Evolutionary conservation across 176 grass and related monocot species (phyloP).

Genomic region (Triticum monococcum): DNA sequence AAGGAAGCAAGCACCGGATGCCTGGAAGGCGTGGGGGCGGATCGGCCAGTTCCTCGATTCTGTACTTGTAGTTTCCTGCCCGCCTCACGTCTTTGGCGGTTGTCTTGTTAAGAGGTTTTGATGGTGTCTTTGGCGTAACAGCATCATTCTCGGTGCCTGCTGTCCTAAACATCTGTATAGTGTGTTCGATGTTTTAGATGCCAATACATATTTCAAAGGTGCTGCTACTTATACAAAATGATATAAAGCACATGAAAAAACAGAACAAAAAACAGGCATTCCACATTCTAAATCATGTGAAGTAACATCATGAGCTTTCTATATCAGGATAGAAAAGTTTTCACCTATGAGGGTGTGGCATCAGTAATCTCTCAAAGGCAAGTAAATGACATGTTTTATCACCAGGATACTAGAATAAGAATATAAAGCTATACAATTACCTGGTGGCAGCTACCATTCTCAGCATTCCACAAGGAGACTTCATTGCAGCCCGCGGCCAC

Average conservation of each 20-base stretch:
- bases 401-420: not conserved
- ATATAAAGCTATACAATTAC: conserved; percentile 38
- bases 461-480: conserved; percentile 94
- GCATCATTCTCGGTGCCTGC: conserved; percentile 70
- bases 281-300: not conserved
- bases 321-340: not conserved
- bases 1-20: conserved; percentile 85
- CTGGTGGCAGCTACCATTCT: conserved; percentile 98
- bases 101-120: conserved; percentile 56
- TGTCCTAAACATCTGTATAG: conserved; percentile 77
- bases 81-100: conserved; percentile 55
- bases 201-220: not conserved
- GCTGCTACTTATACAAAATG: not conserved
- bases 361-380: not conserved
- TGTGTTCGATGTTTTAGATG: conserved; percentile 28
- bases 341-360: not conserved
- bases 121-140: conserved; percentile 49
- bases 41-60: conserved; percentile 85
- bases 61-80: conserved; percentile 69
- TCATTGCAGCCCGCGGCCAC: conserved; percentile 82
- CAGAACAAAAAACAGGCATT: not conserved
- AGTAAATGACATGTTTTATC: not conserved
- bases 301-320: conserved; percentile 1
- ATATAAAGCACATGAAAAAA: not conserved
- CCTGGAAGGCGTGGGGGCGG: conserved; percentile 66